Conservation (phyloP, 163 green algal species). For the Prototheca wickerhamii region DNA sequence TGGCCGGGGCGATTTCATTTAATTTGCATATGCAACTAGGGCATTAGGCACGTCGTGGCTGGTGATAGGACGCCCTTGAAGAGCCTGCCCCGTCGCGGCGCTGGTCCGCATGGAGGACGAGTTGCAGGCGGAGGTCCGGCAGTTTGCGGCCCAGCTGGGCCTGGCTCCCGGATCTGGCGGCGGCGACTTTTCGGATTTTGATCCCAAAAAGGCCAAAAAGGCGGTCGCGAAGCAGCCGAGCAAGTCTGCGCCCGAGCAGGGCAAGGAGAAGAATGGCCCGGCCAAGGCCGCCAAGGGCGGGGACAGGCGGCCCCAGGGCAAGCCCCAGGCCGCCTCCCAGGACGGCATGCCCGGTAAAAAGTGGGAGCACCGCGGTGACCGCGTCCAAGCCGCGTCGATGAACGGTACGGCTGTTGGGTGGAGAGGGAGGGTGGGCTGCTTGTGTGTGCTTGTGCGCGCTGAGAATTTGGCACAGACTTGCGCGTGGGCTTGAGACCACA, state of each 20-base stretch:
- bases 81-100: too few species aligned
- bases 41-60: background rate
- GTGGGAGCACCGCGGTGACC: too few species aligned
- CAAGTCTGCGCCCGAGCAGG: conserved; percentile 11
- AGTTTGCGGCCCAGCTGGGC: conserved; percentile 52
- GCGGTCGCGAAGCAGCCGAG: conserved; percentile 4
- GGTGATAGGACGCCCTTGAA: too few species aligned
- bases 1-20: too few species aligned
- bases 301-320: too few species aligned
- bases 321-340: too few species aligned
- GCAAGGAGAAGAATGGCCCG: conserved; percentile 10
- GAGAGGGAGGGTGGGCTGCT: background rate
- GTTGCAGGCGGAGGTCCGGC: conserved; percentile 39
- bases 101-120: conserved; percentile 7
- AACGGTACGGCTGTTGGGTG: too few species aligned
- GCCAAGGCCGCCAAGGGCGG: conserved; percentile 2
- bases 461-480: too few species aligned
- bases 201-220: conserved; percentile 45
- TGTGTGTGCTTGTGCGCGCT: too few species aligned
- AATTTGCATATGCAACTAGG: background rate
- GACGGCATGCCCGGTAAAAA: too few species aligned
- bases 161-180: conserved; percentile 19
- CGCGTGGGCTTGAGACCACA: too few species aligned
- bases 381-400: too few species aligned
- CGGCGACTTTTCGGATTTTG: conserved; percentile 65